A percentile compares a stretch with the other conserved stretches of the same genome.
These are phyloP conservation scores for Clonostachys chloroleuca DNA, from an alignment of 2,329 filamentous ascomycete genomes.

Conservation along the genomic window DNA sequence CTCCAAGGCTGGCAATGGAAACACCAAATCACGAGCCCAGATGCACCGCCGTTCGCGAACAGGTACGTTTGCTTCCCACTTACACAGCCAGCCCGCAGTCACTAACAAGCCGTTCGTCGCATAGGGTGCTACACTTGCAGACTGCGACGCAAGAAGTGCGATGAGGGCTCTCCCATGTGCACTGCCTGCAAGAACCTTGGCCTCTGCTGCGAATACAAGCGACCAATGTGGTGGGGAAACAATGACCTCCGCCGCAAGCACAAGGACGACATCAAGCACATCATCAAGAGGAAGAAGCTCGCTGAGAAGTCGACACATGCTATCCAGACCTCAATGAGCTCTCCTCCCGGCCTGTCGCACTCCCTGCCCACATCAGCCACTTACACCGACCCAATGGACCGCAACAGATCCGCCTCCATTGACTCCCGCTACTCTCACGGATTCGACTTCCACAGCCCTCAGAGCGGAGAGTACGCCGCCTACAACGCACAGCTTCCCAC, in stretches of 20 bases:
- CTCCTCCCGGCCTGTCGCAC: constrained; percentile 75
- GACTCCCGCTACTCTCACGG: constrained; percentile 72
- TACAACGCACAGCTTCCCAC: constrained; percentile 61
- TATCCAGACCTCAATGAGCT: constrained; percentile 53
- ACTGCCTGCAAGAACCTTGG: constrained; percentile 70
- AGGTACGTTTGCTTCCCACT: constrained; percentile 56
- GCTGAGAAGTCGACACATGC: constrained; percentile 68
- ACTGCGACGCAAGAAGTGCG: constrained; percentile 65
- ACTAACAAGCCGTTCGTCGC: constrained; percentile 1
- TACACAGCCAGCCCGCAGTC: constrained; percentile 19
- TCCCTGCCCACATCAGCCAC: constrained; percentile 78
- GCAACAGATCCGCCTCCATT: constrained; percentile 71
- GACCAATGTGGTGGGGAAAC: constrained; percentile 97
- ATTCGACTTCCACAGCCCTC: constrained; percentile 69
- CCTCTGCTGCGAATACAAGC: constrained; percentile 90
- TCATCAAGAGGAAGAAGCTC: constrained; percentile 96
- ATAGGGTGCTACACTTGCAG: constrained; percentile 66
- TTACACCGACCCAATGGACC: constrained; percentile 69
- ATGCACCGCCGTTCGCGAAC: constrained; percentile 93
- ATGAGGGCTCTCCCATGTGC: constrained; percentile 59
- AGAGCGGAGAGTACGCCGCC: constrained; percentile 48
- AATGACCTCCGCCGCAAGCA: constrained; percentile 78
- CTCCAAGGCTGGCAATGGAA: constrained; percentile 45
- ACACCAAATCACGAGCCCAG: constrained; percentile 69
- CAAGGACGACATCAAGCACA: constrained; percentile 94